These are phyloP conservation scores for Backusella tarrabulga DNA, from an alignment of 192 early-diverging fungal species.

Conservation along the genomic window DNA sequence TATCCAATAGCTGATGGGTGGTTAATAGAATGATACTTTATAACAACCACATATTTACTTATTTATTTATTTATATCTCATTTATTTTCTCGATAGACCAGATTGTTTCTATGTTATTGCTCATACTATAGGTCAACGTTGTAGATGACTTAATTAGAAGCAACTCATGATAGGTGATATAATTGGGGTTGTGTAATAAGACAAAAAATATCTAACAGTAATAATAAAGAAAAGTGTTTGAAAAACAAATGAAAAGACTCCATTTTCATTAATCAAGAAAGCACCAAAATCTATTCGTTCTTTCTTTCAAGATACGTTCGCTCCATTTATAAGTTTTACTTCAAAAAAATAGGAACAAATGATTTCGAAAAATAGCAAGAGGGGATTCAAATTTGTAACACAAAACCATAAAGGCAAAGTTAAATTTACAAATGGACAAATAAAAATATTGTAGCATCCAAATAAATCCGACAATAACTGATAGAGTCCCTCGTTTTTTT, in stretches of 20 bases:
- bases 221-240: not conserved
- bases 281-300: not conserved
- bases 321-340: not conserved
- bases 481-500: not conserved
- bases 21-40: not conserved
- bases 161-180: not conserved
- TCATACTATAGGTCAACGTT: not conserved
- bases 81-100: not conserved
- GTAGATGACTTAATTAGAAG: not conserved
- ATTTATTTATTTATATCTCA: not conserved
- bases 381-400: not conserved
- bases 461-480: not conserved
- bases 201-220: not conserved
- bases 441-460: not conserved
- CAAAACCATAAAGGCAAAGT: constrained; percentile 1
- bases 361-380: not conserved
- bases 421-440: constrained; percentile 1
- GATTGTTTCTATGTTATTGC: not conserved
- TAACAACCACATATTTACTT: not conserved
- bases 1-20: not conserved
- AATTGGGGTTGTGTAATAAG: not conserved
- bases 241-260: not conserved
- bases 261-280: not conserved
- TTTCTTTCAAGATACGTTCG: not conserved
- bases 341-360: constrained; percentile 1